Base-by-base conservation (phyloP, 1,284 basidiomycete genomes). In the Leccinum subspadiceum region DNA sequence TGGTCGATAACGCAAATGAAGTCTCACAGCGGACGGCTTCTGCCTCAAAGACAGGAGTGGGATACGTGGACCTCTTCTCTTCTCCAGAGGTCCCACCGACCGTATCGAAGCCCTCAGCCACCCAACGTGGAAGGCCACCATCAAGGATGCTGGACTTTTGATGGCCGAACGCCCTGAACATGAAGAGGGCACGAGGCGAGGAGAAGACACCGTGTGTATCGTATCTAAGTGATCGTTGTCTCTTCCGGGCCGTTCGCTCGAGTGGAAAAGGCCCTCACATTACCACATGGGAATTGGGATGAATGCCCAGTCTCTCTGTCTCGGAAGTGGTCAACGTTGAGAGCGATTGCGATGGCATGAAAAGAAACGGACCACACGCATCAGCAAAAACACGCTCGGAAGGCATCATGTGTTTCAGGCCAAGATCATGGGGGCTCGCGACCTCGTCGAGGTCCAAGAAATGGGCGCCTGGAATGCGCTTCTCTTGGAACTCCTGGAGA, bases 351-450 rank as follows among this genome's bases (percentile, higher is more conserved):
- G 44, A 46, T 6, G 17, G 44, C 20, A 60, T 26, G 48, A 39
- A 20, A 54, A 20, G 62, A 59, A 20, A 73, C 86, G 65, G 76
- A 94, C 93, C 85, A 68, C 91, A 94, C 8, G 92, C 89, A 59
- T 84, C 77, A 15, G 89, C 87, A 74, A 98, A 98, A n/a, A 78
- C 76, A 46, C 83, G 79, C 31, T 78, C 78, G 17, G 80, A 76
- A 4, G 96, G 96, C 83, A 98, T 89, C 95, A 98, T 98, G 76
- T 98, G 96, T 68, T 90, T 91, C 17, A 98, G 78, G 12, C 89
- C 90, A 4, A 94, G 79, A 68, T 86, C 79, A 70, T 89, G 82
- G 8, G 82, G 71, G 61, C 82, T 85, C 2, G 90, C 86, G 22
- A 92, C 88, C 54, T 85, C 80, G 73, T 96, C 96, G 39, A 98